Conservation (phyloP, 768 basidiomycete species). For the Psilocybe cubensis region DNA sequence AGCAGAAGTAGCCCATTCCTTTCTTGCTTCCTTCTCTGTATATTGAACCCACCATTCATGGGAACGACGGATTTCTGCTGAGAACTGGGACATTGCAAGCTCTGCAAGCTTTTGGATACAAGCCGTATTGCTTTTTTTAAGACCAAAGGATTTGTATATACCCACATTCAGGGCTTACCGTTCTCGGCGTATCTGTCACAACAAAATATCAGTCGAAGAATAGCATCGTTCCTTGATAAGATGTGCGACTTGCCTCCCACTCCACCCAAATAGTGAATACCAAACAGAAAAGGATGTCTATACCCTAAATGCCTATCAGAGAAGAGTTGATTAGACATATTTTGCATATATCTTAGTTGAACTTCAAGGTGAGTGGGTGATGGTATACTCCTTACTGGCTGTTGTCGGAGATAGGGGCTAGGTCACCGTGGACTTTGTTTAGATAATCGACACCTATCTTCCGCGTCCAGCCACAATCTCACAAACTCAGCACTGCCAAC, state of each 20-base stretch:
- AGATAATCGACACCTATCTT: neutral
- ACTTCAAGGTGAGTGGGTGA: neutral
- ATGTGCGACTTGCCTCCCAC: constrained; percentile 40
- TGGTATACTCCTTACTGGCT: no score
- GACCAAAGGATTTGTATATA: neutral
- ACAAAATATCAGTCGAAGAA: neutral
- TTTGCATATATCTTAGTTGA: constrained; percentile 2
- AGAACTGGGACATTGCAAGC: constrained; percentile 52
- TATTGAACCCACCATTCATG: constrained; percentile 44
- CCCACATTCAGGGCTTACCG: constrained; percentile 34
- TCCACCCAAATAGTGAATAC: constrained; percentile 44
- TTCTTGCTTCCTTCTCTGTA: constrained; percentile 26
- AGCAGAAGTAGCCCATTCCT: constrained; percentile 36
- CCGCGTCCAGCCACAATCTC: neutral
- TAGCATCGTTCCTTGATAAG: neutral
- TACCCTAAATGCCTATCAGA: constrained; percentile 41
- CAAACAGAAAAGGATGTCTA: constrained; percentile 53
- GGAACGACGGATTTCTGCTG: constrained; percentile 43
- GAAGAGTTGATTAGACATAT: constrained; percentile 12
- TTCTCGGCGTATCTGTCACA: constrained; percentile 47
- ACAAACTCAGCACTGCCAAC: neutral
- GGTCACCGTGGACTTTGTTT: neutral
- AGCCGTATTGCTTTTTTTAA: neutral
- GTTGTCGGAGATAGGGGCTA: no score
- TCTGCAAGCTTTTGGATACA: constrained; percentile 41